A percentile compares a stretch with the other conserved stretches of the same genome.
These are phyloP conservation scores for Colletotrichum orbiculare DNA, from an alignment of 2,329 filamentous ascomycete genomes.

Conservation along the genomic window DNA sequence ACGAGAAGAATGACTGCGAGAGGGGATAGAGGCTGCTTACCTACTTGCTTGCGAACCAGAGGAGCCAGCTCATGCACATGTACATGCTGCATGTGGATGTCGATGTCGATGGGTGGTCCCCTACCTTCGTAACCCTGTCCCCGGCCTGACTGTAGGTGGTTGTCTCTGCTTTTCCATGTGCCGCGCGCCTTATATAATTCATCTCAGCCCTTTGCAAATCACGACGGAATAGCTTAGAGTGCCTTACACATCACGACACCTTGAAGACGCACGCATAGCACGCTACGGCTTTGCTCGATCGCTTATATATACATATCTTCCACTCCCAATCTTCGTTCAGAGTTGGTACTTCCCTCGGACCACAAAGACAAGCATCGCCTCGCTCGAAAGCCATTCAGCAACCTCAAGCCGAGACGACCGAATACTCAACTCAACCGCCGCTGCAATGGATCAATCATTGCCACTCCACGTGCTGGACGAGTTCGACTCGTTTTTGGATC, in stretches of 20 bases:
- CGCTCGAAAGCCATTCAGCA: too few relatives aligned
- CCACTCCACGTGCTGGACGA: slow-evolving; percentile 37
- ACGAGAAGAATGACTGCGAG: slow-evolving; percentile 17
- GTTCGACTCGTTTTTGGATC: slow-evolving; percentile 36
- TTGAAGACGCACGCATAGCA: slow-evolving; percentile 14
- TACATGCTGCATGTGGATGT: not conserved
- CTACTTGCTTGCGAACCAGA: slow-evolving; percentile 31
- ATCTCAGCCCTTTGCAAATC: slow-evolving; percentile 28
- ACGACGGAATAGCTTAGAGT: slow-evolving; percentile 23
- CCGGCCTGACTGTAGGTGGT: slow-evolving; percentile 12
- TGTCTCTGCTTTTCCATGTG: slow-evolving; percentile 14
- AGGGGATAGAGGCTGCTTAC: slow-evolving; percentile 27
- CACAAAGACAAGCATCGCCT: not conserved
- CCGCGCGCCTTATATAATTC: slow-evolving; percentile 36
- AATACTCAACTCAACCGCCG: slow-evolving; percentile 1
- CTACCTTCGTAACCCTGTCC: slow-evolving; percentile 20
- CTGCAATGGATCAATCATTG: slow-evolving; percentile 30
- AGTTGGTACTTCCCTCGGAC: not conserved
- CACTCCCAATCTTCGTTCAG: slow-evolving; percentile 3
- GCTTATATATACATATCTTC: slow-evolving; percentile 19
- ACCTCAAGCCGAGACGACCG: too few relatives aligned
- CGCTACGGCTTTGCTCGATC: not conserved
- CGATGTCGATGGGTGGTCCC: slow-evolving; percentile 11
- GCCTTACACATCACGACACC: slow-evolving; percentile 35
- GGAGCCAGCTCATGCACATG: slow-evolving; percentile 18